Base-by-base conservation (phyloP, 2,329 filamentous ascomycete species). In the Sporothrix sp. region DNA sequence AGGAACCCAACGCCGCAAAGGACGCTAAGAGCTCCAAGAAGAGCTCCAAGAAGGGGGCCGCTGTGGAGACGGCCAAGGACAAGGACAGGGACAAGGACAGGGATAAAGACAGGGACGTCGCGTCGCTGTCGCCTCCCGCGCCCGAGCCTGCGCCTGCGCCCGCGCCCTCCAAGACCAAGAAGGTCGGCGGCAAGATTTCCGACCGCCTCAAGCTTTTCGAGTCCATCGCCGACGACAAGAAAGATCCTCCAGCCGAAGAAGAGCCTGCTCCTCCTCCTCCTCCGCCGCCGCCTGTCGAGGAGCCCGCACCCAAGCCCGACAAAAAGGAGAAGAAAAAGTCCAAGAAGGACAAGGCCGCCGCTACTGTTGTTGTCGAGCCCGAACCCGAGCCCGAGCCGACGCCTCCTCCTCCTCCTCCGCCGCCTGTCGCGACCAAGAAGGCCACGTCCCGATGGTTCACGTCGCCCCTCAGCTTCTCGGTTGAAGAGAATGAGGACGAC, bases 131-230 rank as follows among this genome's bases (percentile, higher is more conserved):
- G 30, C 38, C 37, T 5, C 25, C 44, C 14, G 11, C 30, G 30
- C 27, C 48, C 2, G 23, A 30, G 18, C 7, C 49, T 10, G n/a
- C n/a, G n/a, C n/a, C n/a, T n/a, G n/a, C n/a, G n/a, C n/a, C n/a
- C n/a, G n/a, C n/a, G n/a, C 32, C 52, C 7, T 27, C 47, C 25
- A 54, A 54, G 27, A 2, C 66, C 47, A 76, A 73, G 57, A 79
- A 75, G 63, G 66, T 71, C 38, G 66, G 68, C 53, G 70, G 70
- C 54, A 79, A 74, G 61, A 73, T 81, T 60, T 71, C 76, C 51
- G 75, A 81, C 60, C 73, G 68, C 58, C 69, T 79, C 54, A 78
- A 72, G 63, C 71, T 73, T 27, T 81, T 81, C 59, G 75, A 81
- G 63, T 58, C 69, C 46, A 57, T 62, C 47, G 62, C 68, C 48